phyloP scores from a whole-genome alignment of 164 flowering plant genomes.

The Cinnamomum chago region DNA sequence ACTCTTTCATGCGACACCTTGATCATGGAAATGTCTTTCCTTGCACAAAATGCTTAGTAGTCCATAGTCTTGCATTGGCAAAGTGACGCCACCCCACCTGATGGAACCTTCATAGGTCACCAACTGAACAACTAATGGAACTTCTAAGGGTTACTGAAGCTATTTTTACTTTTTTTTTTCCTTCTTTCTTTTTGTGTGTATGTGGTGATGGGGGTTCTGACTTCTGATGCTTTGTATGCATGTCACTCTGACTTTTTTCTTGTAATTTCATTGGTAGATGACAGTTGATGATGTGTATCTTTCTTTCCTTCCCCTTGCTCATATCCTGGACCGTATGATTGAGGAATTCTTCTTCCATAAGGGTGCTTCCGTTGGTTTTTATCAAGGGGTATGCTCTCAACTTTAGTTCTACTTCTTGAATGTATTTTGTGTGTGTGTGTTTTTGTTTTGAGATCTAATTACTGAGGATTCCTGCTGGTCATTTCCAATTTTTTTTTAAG shows the following conservation, averaged over 20 bases:
- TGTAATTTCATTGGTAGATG: slow-evolving; percentile 49
- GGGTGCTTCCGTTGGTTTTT: slow-evolving; percentile 96
- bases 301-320: slow-evolving; percentile 95
- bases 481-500: slow-evolving; percentile 27
- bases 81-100: not conserved
- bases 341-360: slow-evolving; percentile 89
- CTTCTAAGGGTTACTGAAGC: not conserved
- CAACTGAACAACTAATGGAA: not conserved
- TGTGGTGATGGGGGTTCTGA: too few species aligned
- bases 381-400: slow-evolving; percentile 73
- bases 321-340: slow-evolving; percentile 85
- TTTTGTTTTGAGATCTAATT: too few species aligned
- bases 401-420: not conserved
- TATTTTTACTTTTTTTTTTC: too few species aligned
- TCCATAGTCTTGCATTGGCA: not conserved
- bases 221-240: slow-evolving; percentile 1
- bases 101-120: not conserved
- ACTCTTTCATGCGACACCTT: not conserved
- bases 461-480: not conserved
- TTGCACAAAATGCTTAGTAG: not conserved
- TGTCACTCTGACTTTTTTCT: slow-evolving; percentile 8
- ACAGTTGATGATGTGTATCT: slow-evolving; percentile 86
- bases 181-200: too few species aligned
- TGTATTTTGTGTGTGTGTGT: too few species aligned
- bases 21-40: not conserved